Evolutionary conservation across 257 asterid species (phyloP), one percentile per base, ranked within the genome.

Genomic region (Solanum bukasovii): DNA sequence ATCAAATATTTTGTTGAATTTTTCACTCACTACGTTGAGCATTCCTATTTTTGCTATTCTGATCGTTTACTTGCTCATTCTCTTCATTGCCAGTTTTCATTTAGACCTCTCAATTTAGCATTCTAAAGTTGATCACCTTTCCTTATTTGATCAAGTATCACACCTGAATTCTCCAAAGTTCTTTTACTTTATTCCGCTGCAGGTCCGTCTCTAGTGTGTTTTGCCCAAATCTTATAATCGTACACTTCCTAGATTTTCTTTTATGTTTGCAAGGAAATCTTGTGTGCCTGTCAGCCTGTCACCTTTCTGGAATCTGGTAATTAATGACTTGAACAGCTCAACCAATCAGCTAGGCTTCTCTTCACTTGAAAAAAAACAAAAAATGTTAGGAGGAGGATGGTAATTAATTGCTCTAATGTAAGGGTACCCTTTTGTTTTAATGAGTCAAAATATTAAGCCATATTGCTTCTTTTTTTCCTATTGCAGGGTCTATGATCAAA

Each of bases 401-500:
- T 35, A 14, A 49, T 81, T 65, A 42, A 40, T n/a, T 25, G 35
- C n/a, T 78, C 37, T 79, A 13, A 44, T 44, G 5, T 14, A 11
- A 37, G 21, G 49, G 29, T 42, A 25, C n/a, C 63, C 20, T 23
- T 40, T n/a, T n/a, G 6, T 25, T 78, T 79, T 85, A n/a, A 20
- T 4, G 44, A 9, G 31, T 87, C 33, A 13, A 21, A 37, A 65
- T 83, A 25, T 78, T n/a, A 25, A 78, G 8, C n/a, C 63, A 42
- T 25, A 42, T 42, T 42, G 63, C 87, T 18, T 87, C 42, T 89
- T 84, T 9, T 4, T 49, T 14, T 16, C 61, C 61, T 52, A 40
- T 34, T 89, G 93, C 93, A 97, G 98, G 85, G 99, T 96, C 86
- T 97, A 97, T 33, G 98, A 96, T 91, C 99, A 97, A 92, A 97